Percentiles rank a stretch among this genome's conserved stretches.
phyloP scores from a whole-genome alignment of 805 yeast species.

The Clavispora vitiphila region DNA sequence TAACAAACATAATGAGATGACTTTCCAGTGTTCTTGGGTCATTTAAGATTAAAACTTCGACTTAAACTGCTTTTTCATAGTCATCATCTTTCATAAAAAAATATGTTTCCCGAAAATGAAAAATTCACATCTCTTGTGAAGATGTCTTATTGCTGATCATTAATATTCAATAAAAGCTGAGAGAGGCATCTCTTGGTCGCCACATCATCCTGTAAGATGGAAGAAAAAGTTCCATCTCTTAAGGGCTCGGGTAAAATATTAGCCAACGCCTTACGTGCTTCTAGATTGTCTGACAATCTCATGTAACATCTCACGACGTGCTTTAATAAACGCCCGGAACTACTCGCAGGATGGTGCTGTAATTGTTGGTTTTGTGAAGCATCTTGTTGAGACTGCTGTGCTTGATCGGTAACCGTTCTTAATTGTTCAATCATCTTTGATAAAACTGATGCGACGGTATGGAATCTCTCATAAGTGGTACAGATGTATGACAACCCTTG shows the following conservation, averaged over 20 bases:
- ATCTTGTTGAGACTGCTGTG: constrained; percentile 4
- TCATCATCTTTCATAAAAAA: too few relatives aligned
- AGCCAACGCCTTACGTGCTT: constrained; percentile 83
- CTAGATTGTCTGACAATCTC: constrained; percentile 82
- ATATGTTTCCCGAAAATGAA: too few relatives aligned
- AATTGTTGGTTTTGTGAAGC: not conserved
- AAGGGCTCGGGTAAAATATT: constrained; percentile 82
- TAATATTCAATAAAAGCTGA: constrained; percentile 67
- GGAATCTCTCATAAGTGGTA: constrained; percentile 91
- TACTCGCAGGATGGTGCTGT: constrained; percentile 22
- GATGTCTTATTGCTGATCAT: constrained; percentile 15
- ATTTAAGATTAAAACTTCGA: too few relatives aligned
- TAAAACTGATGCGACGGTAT: constrained; percentile 87
- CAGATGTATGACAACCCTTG: constrained; percentile 88
- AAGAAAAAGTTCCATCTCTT: constrained; percentile 79
- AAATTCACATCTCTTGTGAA: too few relatives aligned
- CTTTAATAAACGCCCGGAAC: constrained; percentile 77
- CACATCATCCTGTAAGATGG: constrained; percentile 75
- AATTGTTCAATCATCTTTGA: constrained; percentile 86
- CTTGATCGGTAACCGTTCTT: constrained; percentile 35
- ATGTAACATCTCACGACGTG: constrained; percentile 93
- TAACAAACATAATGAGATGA: too few relatives aligned
- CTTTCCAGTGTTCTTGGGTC: too few relatives aligned
- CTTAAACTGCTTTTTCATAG: too few relatives aligned
- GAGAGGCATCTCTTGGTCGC: constrained; percentile 85